A percentile compares a stretch with the other conserved stretches of the same genome.
Conservation (phyloP, 352 stramenopile genomes). For the Globisporangium recalcitrans region DNA sequence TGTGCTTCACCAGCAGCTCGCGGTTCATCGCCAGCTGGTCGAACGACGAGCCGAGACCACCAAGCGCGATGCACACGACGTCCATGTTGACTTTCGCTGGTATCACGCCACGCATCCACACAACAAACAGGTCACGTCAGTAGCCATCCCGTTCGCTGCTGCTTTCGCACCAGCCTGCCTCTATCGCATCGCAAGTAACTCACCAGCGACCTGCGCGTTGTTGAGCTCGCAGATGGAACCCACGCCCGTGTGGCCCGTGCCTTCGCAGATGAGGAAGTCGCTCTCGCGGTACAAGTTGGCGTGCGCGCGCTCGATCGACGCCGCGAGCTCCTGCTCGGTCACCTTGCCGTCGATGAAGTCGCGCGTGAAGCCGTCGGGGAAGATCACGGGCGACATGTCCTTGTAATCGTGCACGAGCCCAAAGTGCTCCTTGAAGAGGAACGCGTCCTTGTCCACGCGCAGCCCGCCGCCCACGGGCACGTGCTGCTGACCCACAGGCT, state of each 20-base stretch:
- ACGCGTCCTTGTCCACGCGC: conserved; percentile 91
- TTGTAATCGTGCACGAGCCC: conserved; percentile 93
- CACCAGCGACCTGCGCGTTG: conserved; percentile 87
- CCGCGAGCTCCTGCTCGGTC: conserved; percentile 72
- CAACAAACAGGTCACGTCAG: neutral
- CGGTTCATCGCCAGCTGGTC: conserved; percentile 84
- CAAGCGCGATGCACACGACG: conserved; percentile 73
- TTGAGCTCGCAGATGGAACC: conserved; percentile 89
- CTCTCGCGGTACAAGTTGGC: conserved; percentile 72
- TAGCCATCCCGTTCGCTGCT: neutral
- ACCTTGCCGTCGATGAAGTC: conserved; percentile 96
- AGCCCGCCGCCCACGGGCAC: conserved; percentile 76
- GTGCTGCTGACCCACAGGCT: conserved; percentile 95
- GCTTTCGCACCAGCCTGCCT: neutral
- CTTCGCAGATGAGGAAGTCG: conserved; percentile 94
- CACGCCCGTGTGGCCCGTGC: conserved; percentile 90
- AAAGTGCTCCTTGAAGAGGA: conserved; percentile 96
- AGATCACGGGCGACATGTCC: conserved; percentile 97
- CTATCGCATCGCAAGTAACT: neutral
- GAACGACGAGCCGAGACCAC: conserved; percentile 79
- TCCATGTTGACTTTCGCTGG: conserved; percentile 75
- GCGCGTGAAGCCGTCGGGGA: conserved; percentile 95
- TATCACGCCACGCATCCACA: neutral
- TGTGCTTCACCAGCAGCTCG: conserved; percentile 75
- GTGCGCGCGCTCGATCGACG: conserved; percentile 79